phyloP scores from a whole-genome alignment of 2,329 filamentous ascomycete genomes.

The Lojkania enalia region DNA sequence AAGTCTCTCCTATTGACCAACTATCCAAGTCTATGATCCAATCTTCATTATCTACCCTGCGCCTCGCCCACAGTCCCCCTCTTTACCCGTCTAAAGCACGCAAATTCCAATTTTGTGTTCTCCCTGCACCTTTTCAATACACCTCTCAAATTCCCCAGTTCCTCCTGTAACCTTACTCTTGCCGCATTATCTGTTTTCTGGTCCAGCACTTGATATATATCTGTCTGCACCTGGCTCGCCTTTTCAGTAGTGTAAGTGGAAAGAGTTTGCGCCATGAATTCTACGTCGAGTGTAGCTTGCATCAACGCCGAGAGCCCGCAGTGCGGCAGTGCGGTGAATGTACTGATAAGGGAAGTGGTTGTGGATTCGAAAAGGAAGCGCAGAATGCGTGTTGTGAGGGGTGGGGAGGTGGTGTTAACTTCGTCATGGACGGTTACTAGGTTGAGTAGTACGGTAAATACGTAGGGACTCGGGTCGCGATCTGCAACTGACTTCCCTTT shows the following conservation, averaged over 20 bases:
- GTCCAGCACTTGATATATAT: conserved; percentile 92
- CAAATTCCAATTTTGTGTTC: conserved; percentile 43
- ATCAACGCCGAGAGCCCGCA: conserved; percentile 84
- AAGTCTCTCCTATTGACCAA: no score
- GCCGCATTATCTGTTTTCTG: conserved; percentile 86
- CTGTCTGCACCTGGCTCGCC: conserved; percentile 78
- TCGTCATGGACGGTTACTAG: conserved; percentile 93
- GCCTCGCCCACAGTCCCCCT: conserved; percentile 13
- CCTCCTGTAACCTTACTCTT: conserved; percentile 75
- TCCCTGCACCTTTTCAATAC: conserved; percentile 69
- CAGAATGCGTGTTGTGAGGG: conserved; percentile 78
- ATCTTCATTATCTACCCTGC: no score
- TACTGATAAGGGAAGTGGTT: conserved; percentile 76
- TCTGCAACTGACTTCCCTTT: conserved; percentile 53
- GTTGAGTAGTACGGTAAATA: conserved; percentile 82
- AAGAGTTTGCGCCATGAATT: conserved; percentile 94
- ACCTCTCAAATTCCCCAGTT: conserved; percentile 85
- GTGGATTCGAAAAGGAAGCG: conserved; percentile 84
- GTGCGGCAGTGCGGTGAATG: conserved; percentile 64
- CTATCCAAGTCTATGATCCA: no score
- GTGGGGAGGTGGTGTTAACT: conserved; percentile 59
- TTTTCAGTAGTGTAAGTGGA: conserved; percentile 85
- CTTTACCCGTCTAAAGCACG: conserved; percentile 39
- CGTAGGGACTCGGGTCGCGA: conserved; percentile 78
- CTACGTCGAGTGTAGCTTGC: conserved; percentile 96